Base-by-base conservation (phyloP, 768 basidiomycete genomes). In the Dentipellis fragilis region DNA sequence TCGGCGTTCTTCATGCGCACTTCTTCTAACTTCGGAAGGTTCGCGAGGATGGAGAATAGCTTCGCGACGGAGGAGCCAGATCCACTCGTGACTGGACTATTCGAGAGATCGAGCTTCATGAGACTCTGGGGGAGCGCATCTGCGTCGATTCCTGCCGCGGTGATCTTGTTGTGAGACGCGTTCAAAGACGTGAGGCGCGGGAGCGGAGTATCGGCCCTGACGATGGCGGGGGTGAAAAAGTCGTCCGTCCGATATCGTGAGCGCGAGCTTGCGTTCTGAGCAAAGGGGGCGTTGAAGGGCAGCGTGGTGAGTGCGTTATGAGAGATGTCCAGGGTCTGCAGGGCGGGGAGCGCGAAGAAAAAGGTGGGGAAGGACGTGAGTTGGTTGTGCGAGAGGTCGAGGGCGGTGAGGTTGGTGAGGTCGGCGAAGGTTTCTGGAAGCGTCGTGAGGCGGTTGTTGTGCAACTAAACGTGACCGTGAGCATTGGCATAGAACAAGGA, bases 361-460 rank as follows among this genome's bases (percentile, higher is more conserved):
- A 81, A 78, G 35, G 69, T 62, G 1, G 89, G 89, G 10, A 91
- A 73, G 4, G 77, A 69, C 0, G 76, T 76, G 35, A 93, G 73
- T 4, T 72, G 68, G 65, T 92, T 92, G 65, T 86, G 76, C 0
- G 89, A 90, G 36, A 93, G 69, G 68, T 93, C 87, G 58, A 92
- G 71, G 49, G 71, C 72, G 11, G 83, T 81, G 17, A 93, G 74
- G 19, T 76, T 75, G 0, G 80, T 79, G 49, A 93, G 71, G 68
- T 92, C 85, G 0, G 78, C 77, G 58, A 92, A 81, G 1, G 80
- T 75, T 51, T 77, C 71, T 5, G 89, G 89, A 2, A 93, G 71
- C 17, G 72, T 67, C 1, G 69, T 64, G 21, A 93, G 67, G 62
- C 76, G 81, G 70, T 93, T 93, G 63, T 82, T 81, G 67, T 89